phyloP scores from a whole-genome alignment of 257 asterid genomes.

The Solanum rostratum region DNA sequence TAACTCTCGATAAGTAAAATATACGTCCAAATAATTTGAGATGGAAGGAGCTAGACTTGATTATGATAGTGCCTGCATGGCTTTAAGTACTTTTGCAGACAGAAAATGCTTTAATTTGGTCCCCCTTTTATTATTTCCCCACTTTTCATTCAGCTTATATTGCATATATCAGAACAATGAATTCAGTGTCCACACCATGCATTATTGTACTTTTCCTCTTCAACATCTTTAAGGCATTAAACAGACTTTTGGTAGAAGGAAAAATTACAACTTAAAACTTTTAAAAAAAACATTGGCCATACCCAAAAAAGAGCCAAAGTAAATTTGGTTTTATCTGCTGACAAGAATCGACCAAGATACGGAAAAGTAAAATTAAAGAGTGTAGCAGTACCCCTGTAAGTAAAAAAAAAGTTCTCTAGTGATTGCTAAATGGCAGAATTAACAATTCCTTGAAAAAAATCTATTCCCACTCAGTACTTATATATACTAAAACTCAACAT shows the following conservation, averaged over 20 bases:
- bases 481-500: no score
- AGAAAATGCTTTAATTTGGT: constrained; percentile 1
- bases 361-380: neutral
- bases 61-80: neutral
- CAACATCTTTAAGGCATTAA: neutral
- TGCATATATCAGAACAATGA: constrained; percentile 4
- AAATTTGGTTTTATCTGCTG: neutral
- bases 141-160: neutral
- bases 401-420: neutral
- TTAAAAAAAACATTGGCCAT: neutral
- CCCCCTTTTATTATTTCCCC: neutral
- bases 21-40: neutral
- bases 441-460: neutral
- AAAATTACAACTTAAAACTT: neutral
- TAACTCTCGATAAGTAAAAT: neutral
- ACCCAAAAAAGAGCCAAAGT: neutral
- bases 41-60: neutral
- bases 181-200: constrained; percentile 2
- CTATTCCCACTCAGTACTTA: neutral
- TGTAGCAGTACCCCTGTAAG: neutral
- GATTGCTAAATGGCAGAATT: neutral
- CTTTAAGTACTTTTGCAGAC: neutral
- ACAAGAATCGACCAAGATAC: neutral
- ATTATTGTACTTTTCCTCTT: neutral
- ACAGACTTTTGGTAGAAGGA: neutral